These are phyloP conservation scores for Ambrosiella beaveri DNA, from an alignment of 2,329 filamentous ascomycete genomes.

Conservation along the genomic window DNA sequence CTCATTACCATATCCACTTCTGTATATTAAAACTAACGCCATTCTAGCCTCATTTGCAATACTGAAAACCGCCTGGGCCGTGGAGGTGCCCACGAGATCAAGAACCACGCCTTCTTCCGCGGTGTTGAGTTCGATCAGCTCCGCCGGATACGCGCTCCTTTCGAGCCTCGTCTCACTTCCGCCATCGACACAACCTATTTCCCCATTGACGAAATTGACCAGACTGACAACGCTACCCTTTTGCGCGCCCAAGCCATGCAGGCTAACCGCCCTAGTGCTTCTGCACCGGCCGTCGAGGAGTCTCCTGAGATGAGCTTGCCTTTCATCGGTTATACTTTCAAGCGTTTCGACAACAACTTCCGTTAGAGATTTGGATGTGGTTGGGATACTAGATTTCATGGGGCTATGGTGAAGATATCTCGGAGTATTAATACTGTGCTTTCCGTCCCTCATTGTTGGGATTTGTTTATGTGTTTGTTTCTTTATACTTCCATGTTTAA, in stretches of 20 bases:
- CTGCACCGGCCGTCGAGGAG: constrained; percentile 35
- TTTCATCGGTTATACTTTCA: constrained; percentile 90
- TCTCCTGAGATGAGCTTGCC: constrained; percentile 76
- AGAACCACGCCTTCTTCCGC: constrained; percentile 85
- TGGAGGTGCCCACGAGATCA: constrained; percentile 78
- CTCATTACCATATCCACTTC: neutral
- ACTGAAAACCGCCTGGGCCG: constrained; percentile 80
- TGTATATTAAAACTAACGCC: constrained; percentile 12
- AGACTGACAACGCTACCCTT: constrained; percentile 80
- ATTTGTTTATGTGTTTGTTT: neutral
- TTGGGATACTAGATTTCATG: neutral
- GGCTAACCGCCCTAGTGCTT: constrained; percentile 31
- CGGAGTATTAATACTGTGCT: neutral
- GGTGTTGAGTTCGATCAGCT: constrained; percentile 90
- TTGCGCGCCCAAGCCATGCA: constrained; percentile 69
- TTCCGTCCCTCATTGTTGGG: neutral
- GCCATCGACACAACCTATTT: constrained; percentile 97
- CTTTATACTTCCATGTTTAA: neutral
- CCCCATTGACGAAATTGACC: constrained; percentile 94
- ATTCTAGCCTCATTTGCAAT: constrained; percentile 70
- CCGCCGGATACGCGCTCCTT: constrained; percentile 82
- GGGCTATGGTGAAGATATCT: neutral
- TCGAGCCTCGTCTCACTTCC: constrained; percentile 82
- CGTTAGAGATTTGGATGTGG: constrained; percentile 23
- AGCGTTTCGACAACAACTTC: constrained; percentile 72